Evolutionary conservation across 202 grass and related monocot genomes (phyloP), one percentile per base, ranked within the genome.

Genomic region (Bolboschoenoplectus hybrid): DNA sequence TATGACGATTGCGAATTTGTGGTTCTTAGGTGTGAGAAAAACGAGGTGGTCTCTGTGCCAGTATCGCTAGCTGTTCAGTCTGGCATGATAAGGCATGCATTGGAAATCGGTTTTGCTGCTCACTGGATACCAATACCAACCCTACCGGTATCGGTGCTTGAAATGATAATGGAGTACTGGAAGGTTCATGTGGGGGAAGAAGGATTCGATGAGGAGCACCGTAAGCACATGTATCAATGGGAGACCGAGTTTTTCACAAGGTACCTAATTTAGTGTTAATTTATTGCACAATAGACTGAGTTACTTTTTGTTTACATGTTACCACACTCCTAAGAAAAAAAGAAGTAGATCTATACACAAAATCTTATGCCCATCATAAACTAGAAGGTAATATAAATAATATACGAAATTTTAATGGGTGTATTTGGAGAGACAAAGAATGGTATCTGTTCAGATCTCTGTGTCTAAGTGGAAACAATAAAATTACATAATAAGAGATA

Each of bases 151-250:
- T 46, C 40, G 1, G 11, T 34, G 3, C 74, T 79, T 19, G 8
- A 62, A 58, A 80, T 2, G 70, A 43, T 72, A 69, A 63, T 84
- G 4, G 36, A 76, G 80, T 87, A 68, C 67, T 65, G 79, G 77
- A 66, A 68, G 32, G 56, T 16, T 41, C 83, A 85, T 49, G 82
- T 7, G 1, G 65, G 17, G 57, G 6, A 14, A 35, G 9, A 32
- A 1, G 51, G 1, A 14, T n/a, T 19, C 7, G 20, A 20, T 11
- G 19, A 85, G 75, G 63, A 87, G 49, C 6, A 34, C 9, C 9
- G 9, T 3, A 87, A 56, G 68, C 32, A 82, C 11, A 6, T 82
- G 6, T 1, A 66, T 8, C 40, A 36, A 61, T 82, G 80, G 80
- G 60, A 82, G 39, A 55, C 45, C 1, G 39, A 63, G 5, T 66